A percentile compares a stretch with the other conserved stretches of the same genome.
phyloP scores from a whole-genome alignment of 805 yeast genomes.

The Ogataea philodendri region DNA sequence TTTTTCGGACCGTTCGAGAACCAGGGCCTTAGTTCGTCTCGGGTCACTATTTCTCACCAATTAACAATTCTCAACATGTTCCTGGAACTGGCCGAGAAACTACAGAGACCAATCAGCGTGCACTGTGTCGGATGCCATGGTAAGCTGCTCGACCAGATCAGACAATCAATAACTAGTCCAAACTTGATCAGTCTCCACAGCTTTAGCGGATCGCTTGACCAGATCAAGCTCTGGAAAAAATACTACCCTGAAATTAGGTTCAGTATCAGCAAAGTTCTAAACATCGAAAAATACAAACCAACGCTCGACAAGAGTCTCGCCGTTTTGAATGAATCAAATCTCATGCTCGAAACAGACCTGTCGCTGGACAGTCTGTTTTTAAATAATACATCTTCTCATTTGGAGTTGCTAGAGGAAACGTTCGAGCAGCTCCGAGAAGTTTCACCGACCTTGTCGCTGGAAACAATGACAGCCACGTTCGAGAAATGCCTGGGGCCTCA shows the following conservation, averaged over 20 bases:
- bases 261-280: slow-evolving; percentile 31
- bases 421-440: slow-evolving; percentile 7
- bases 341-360: slow-evolving; percentile 56
- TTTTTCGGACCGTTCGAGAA: slow-evolving; percentile 39
- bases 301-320: slow-evolving; percentile 27
- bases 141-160: slow-evolving; percentile 45
- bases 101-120: slow-evolving; percentile 57
- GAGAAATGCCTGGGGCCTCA: slow-evolving; percentile 9
- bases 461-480: slow-evolving; percentile 13
- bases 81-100: slow-evolving; percentile 51
- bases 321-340: slow-evolving; percentile 25
- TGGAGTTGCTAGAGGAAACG: slow-evolving; percentile 13
- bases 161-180: slow-evolving; percentile 23
- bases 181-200: slow-evolving; percentile 69
- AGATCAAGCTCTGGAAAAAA: slow-evolving; percentile 48
- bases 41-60: slow-evolving; percentile 70
- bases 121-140: slow-evolving; percentile 88
- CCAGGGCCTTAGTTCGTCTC: slow-evolving; percentile 32
- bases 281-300: slow-evolving; percentile 21
- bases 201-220: slow-evolving; percentile 79
- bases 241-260: slow-evolving; percentile 38
- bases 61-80: slow-evolving; percentile 46
- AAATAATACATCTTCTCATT: slow-evolving; percentile 11
- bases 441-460: slow-evolving; percentile 6
- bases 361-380: slow-evolving; percentile 28